phyloP scores from a whole-genome alignment of 202 grass and related monocot species.

The Saccharum hybrid region DNA sequence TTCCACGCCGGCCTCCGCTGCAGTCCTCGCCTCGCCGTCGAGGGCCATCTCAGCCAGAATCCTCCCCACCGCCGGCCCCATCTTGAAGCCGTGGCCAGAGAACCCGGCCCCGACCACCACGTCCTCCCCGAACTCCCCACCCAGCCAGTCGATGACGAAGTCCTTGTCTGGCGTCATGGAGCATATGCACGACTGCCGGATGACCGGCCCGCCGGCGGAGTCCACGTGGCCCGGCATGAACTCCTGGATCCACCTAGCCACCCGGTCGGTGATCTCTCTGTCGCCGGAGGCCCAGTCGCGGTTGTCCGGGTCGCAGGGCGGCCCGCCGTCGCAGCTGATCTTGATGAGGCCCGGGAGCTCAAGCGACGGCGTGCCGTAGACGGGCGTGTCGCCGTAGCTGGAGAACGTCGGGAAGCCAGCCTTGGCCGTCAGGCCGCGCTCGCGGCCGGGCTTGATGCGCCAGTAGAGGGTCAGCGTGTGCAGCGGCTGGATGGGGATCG shows the following conservation, averaged over 20 bases:
- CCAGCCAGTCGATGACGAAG: slow-evolving; percentile 61
- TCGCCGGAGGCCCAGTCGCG: slow-evolving; percentile 38
- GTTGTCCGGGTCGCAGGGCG: slow-evolving; percentile 56
- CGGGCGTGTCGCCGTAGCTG: slow-evolving; percentile 50
- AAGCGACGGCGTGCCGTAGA: slow-evolving; percentile 54
- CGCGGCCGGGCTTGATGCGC: slow-evolving; percentile 46
- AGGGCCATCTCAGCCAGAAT: slow-evolving; percentile 66
- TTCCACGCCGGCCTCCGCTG: slow-evolving; percentile 41
- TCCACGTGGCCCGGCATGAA: slow-evolving; percentile 49
- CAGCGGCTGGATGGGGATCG: slow-evolving; percentile 56
- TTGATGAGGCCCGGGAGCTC: slow-evolving; percentile 71
- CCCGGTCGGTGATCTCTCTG: background rate
- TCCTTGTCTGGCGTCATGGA: slow-evolving; percentile 72
- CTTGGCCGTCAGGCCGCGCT: slow-evolving; percentile 27
- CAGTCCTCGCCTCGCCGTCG: slow-evolving; percentile 38
- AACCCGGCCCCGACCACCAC: slow-evolving; percentile 56
- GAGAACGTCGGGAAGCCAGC: slow-evolving; percentile 66
- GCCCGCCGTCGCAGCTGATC: slow-evolving; percentile 58
- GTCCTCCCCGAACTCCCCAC: slow-evolving; percentile 52
- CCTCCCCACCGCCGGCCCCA: slow-evolving; percentile 59
- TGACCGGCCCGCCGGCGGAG: slow-evolving; percentile 37
- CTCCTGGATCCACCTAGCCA: slow-evolving; percentile 51
- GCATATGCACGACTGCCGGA: slow-evolving; percentile 62
- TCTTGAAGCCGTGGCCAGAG: slow-evolving; percentile 73
- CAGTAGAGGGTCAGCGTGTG: slow-evolving; percentile 58